Evolutionary conservation across 2,329 filamentous ascomycete species (phyloP), one percentile per base, ranked within the genome.

Genomic region (Phialocephala subalpina): DNA sequence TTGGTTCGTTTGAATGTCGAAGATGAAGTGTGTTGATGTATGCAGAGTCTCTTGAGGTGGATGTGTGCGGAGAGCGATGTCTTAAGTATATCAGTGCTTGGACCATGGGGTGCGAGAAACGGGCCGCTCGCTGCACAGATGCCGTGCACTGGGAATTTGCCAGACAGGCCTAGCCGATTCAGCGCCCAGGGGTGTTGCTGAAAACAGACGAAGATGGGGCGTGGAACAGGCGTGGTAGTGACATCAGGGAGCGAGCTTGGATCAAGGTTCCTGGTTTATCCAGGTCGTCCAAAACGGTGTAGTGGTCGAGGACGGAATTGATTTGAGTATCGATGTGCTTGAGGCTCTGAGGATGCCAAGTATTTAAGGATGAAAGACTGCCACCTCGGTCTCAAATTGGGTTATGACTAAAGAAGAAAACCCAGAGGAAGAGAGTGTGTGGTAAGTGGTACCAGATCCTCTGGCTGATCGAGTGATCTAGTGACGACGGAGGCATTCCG

Each of bases 71-170:
- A 14, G 36, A 40, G 14, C n/a, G 56, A 59, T 62, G 59, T 63
- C 64, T 71, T 70, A 67, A 64, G 67, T 68, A 69, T 66, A 64
- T 49, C 49, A 58, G 52, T 69, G 59, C 65, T 63, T 63, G 61
- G 67, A 64, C 63, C 62, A 62, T 55, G 52, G 57, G 49, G 40
- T 35, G 62, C 52, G 67, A 58, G 62, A 58, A 70, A 33, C 49
- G 49, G 49, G 49, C 67, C 69, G 70, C 61, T 67, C 66, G 66
- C 63, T 65, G 67, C 63, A 70, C 66, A 69, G 65, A 67, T 70
- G 67, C 67, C 49, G 49, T 62, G 60, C 57, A 58, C 52, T 66
- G 45, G 60, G 56, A 60, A 56, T 62, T 62, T 57, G 49, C 62
- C 59, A 63, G 64, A 60, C 38, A 47, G 45, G 40, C 49, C 49